A percentile compares a stretch with the other conserved stretches of the same genome.
Evolutionary conservation across 331 rosid genomes (phyloP).

Genomic region (Rhamnella rubrinervis): DNA sequence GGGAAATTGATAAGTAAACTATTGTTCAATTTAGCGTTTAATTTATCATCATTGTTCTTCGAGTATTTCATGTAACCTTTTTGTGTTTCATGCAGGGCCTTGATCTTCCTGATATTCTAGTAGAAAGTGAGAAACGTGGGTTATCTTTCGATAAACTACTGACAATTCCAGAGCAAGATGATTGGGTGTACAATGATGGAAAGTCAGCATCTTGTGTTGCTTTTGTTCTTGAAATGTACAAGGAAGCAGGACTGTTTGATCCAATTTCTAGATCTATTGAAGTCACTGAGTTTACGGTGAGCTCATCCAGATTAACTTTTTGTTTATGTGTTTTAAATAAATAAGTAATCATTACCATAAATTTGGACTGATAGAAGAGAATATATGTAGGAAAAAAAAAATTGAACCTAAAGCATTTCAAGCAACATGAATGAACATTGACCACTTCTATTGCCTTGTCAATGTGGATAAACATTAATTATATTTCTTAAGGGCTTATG

Average conservation of each 20-base stretch:
- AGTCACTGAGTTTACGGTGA: conserved; percentile 98
- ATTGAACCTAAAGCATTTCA: neutral
- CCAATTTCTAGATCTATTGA: conserved; percentile 75
- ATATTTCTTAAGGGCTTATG: neutral
- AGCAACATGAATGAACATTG: neutral
- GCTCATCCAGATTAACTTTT: conserved; percentile 23
- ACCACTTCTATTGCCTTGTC: neutral
- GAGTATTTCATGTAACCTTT: conserved; percentile 6
- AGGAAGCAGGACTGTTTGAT: conserved; percentile 88
- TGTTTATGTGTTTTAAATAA: conserved; percentile 3
- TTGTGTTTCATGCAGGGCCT: conserved; percentile 60
- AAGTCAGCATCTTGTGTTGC: conserved; percentile 90
- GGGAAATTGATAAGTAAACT: too few relatives aligned
- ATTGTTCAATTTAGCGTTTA: neutral
- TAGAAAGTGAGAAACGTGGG: conserved; percentile 83
- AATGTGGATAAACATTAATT: neutral
- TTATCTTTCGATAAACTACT: conserved; percentile 78
- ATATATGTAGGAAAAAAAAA: too few relatives aligned
- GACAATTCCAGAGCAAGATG: conserved; percentile 88
- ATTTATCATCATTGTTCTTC: neutral
- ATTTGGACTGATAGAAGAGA: neutral
- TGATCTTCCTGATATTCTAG: conserved; percentile 73
- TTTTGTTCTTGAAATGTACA: conserved; percentile 85
- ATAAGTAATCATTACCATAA: conserved; percentile 1
- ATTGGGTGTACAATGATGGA: conserved; percentile 89